Evolutionary conservation across 1,284 basidiomycete species (phyloP), one percentile per base, ranked within the genome.

Genomic region (Heterobasidion irregulare): DNA sequence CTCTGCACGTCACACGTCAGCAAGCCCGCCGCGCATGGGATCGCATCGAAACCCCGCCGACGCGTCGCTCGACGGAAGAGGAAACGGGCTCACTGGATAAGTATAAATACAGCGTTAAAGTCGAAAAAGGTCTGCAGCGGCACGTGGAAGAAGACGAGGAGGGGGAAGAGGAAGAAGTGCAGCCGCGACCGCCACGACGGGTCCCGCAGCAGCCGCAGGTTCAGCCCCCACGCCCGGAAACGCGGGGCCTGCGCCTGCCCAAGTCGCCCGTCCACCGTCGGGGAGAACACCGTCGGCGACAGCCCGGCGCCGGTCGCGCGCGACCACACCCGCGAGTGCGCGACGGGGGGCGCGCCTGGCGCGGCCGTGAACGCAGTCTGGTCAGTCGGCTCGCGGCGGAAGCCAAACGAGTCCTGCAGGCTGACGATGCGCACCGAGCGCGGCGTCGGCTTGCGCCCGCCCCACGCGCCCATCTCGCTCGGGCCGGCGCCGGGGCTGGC

Each of bases 61-160:
- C 26, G 26, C 26, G 26, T 26, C 26, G 19, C 34, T 32, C 45
- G 6, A 53, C 38, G 8, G 47, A 33, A 56, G 58, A 54, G 41
- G 35, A 46, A 52, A 52, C 15, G 48, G 10, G 83, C 89, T 72
- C 65, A 90, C 89, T 89, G 78, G 54, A 90, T 66, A 62, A 92
- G 66, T 61, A 89, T 81, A 71, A 82, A 92, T 63, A 84, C 83
- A 64, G 82, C 81, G 66, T 90, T 90, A 69, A 91, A 89, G 65
- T 92, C 89, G 66, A 92, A 82, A 64, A 84, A 91, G 1, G 84
- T 83, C 69, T 92, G 89, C 15, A 89, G 66, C 18, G 81, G 81
- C 47, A 92, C 72, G 65, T 89, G 84, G 18, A 78, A 81, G 66
- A 90, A 82, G 5, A 83, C 76, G 61, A 89, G 70, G 36, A 90